Base-by-base conservation (phyloP, 2,329 filamentous ascomycete species). In the Zymoseptoria brevis region DNA sequence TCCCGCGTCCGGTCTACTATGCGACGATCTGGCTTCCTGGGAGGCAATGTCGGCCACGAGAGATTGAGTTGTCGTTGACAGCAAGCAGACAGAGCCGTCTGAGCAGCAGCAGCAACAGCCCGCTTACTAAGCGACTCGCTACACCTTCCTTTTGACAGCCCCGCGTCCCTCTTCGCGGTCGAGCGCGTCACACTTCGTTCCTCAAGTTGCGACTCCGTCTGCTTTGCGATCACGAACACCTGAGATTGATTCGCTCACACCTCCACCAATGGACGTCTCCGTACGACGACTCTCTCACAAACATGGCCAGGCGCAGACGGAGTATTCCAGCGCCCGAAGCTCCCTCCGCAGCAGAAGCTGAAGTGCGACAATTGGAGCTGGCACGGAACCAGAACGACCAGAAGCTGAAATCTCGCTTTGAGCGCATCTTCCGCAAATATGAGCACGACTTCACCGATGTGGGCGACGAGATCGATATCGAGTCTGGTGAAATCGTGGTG, bases 401-500 rank as follows among this genome's bases (percentile, higher is more conserved):
- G 63, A 85, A 85, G 60, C 81, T 96, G 49, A 93, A 94, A 72
- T 86, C 85, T n/a, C 85, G 85, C 4, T 94, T 96, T 72, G 91
- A 96, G 70, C 79, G 83, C 58, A 96, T 97, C 57, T 96, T 96
- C 71, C 83, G 87, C 61, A 96, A 96, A 73, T 70, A 70, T 55
- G 64, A 62, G 56, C 86, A 81, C 64, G 88, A 96, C 71, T 96
- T 96, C 69, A 85, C 85, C 1, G 88, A 86, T 4, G 81, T 93
- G 55, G 91, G 87, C 57, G 93, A 97, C 73, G 91, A 96, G 75
- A 91, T 97, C 68, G 90, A 97, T 73, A 79, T 96, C 58, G 79
- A 80, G 54, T 93, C 89, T 0, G 91, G 90, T 57, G 80, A 89
- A 60, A 85, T 97, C 53, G 81, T 96, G n/a, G 86, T 96, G 58